Evolutionary conservation across 1,284 basidiomycete species (phyloP), one percentile per base, ranked within the genome.

Genomic region (Thecaphora thlaspeos): DNA sequence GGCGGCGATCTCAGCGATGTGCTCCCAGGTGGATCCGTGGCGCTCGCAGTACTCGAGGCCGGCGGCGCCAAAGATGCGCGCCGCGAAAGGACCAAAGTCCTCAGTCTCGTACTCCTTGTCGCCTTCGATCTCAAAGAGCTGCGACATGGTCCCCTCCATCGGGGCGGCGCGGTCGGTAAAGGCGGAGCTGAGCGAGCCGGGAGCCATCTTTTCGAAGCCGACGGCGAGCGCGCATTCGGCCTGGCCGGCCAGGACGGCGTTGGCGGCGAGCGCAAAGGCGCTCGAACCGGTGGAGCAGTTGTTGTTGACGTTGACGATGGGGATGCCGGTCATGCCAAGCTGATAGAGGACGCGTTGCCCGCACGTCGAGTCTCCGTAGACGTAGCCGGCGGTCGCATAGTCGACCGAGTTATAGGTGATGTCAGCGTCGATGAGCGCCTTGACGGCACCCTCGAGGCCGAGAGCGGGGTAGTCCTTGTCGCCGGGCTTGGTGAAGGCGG

Each of bases 271-370:
- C 32, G 55, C 68, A 50, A 75, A 68, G 42, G 72, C 72, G 36
- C 65, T 65, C 18, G 72, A 75, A 43, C 72, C 72, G 43, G 72
- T 75, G 46, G 71, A 73, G 62, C 70, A 74, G 64, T 74, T 74
- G 64, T 90, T 90, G 80, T 89, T 90, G 46, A 90, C 88, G 69
- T 91, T 91, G 47, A 88, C 84, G 69, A 92, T 87, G 1, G 90
- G 90, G 56, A 92, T 91, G 23, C 84, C 83, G 4, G 89, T 91
- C 78, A 91, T 82, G 17, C 90, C 90, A 41, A 92, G 84, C 74
- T 86, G 86, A 78, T 91, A 92, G n/a, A 92, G 80, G 2, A 88
- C 86, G 23, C 89, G 82, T 80, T 91, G 90, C 19, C 90, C 90
- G 63, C 83, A 84, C 0, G 88, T 90, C 24, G 68, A 73, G 57